Conservation (phyloP, 768 basidiomycete species). For the Tulasnella calospora region DNA sequence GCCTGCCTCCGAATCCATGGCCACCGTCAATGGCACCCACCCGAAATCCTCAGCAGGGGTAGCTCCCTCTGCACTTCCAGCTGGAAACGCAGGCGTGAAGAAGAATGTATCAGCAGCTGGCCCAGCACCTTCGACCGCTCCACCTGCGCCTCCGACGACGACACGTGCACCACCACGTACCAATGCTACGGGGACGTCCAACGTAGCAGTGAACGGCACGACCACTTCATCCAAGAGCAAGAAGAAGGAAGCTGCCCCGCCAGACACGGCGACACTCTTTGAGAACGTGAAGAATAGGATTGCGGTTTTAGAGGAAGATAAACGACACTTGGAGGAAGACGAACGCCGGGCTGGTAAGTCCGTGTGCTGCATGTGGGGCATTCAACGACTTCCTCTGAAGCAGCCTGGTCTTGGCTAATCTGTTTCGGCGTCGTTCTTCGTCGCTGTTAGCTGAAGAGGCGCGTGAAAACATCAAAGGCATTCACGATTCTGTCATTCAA, state of each 20-base stretch:
- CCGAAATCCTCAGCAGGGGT: neutral
- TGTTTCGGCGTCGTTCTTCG: constrained; percentile 9
- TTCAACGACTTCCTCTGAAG: constrained; percentile 17
- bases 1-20: neutral
- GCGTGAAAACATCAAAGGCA: constrained; percentile 74
- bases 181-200: constrained; percentile 1
- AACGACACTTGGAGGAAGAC: constrained; percentile 81
- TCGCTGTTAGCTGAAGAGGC: constrained; percentile 72
- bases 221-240: constrained; percentile 41
- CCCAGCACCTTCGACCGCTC: constrained; percentile 20
- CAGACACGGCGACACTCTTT: constrained; percentile 79
- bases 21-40: constrained; percentile 10
- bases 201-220: constrained; percentile 17
- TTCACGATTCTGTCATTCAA: constrained; percentile 78
- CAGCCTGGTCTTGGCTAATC: constrained; percentile 20
- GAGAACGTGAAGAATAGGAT: constrained; percentile 84
- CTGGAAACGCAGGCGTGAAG: neutral
- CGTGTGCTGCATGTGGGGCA: neutral
- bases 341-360: constrained; percentile 66
- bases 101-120: constrained; percentile 14
- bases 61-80: neutral
- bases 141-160: constrained; percentile 12
- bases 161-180: constrained; percentile 9
- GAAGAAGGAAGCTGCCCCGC: constrained; percentile 67
- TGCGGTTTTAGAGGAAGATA: constrained; percentile 83